Percentiles rank a stretch among this genome's conserved stretches.
These are phyloP conservation scores for Pyricularia pennisetigena DNA, from an alignment of 2,329 filamentous ascomycete species.

Conservation along the genomic window DNA sequence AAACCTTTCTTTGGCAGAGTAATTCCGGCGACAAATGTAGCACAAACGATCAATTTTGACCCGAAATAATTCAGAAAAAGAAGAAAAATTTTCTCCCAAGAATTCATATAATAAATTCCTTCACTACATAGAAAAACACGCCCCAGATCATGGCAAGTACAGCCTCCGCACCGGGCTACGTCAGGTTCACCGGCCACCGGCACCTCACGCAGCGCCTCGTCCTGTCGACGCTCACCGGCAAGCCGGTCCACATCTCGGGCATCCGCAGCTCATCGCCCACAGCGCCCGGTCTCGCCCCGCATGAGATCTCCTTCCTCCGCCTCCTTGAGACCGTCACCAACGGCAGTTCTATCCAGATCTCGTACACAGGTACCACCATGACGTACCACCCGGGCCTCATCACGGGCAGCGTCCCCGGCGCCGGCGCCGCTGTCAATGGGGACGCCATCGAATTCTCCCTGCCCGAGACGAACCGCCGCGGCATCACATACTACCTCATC, in stretches of 20 bases:
- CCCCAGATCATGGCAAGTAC: background rate
- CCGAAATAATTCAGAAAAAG: background rate
- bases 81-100: background rate
- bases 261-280: slow-evolving; percentile 83
- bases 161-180: slow-evolving; percentile 31
- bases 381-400: slow-evolving; percentile 90
- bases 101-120: background rate
- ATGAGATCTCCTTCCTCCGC: slow-evolving; percentile 92
- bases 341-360: slow-evolving; percentile 89
- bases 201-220: slow-evolving; percentile 77
- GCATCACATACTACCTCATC: slow-evolving; percentile 85
- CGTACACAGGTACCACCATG: slow-evolving; percentile 88
- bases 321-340: slow-evolving; percentile 93
- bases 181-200: slow-evolving; percentile 78
- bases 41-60: background rate
- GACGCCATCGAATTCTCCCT: slow-evolving; percentile 77
- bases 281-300: slow-evolving; percentile 77
- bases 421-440: slow-evolving; percentile 54
- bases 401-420: slow-evolving; percentile 69
- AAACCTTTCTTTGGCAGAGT: background rate
- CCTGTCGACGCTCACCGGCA: slow-evolving; percentile 83
- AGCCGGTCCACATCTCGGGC: slow-evolving; percentile 82
- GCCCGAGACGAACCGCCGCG: slow-evolving; percentile 65
- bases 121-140: background rate
- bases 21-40: background rate